Percentiles rank a stretch among this genome's conserved stretches.
Evolutionary conservation across 768 basidiomycete species (phyloP).

Genomic region (Erythrobasidium yunnanense): DNA sequence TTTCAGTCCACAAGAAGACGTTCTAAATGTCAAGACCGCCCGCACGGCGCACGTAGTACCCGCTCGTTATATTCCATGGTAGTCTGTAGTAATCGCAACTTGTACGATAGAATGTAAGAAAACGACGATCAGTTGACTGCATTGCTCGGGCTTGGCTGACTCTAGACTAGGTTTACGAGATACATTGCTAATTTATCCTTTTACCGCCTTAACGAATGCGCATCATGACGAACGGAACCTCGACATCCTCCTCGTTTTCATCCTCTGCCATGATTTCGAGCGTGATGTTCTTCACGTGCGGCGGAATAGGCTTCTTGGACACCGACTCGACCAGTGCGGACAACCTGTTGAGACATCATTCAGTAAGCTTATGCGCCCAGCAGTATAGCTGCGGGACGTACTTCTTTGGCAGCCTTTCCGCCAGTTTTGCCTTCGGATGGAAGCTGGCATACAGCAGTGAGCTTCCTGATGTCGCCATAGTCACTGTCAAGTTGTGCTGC

Average conservation of each 20-base stretch:
- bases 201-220: neutral
- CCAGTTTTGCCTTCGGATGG: conserved; percentile 71
- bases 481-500: conserved; percentile 72
- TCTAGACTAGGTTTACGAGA: neutral
- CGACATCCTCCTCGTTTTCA: conserved; percentile 86
- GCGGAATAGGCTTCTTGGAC: conserved; percentile 82
- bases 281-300: conserved; percentile 69
- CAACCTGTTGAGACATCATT: conserved; percentile 52
- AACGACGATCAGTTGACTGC: too few species aligned
- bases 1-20: conserved; percentile 27
- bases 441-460: conserved; percentile 98
- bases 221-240: conserved; percentile 40
- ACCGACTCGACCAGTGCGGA: conserved; percentile 82
- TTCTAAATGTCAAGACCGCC: neutral
- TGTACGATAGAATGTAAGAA: too few species aligned
- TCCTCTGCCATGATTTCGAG: conserved; percentile 92
- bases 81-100: too few species aligned
- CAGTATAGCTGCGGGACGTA: conserved; percentile 44
- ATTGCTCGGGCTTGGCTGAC: too few species aligned
- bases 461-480: conserved; percentile 74
- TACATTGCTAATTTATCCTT: neutral
- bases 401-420: conserved; percentile 36
- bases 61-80: too few species aligned
- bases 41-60: too few species aligned
- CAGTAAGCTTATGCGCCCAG: neutral